Conservation (phyloP, 176 grass and related monocot genomes). For the Juncus effusus region DNA sequence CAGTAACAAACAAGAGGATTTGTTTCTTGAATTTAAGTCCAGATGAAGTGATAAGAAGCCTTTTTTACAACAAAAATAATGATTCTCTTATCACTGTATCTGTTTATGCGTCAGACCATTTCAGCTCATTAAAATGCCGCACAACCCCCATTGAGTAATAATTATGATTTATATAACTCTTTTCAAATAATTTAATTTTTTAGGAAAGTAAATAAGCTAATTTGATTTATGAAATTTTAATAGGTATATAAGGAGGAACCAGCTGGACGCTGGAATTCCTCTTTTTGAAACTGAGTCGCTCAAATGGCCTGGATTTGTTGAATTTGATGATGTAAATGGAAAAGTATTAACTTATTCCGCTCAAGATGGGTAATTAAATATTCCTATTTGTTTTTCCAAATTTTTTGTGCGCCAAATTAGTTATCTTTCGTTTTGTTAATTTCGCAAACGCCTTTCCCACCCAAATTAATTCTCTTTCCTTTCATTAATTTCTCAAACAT, state of each 20-base stretch:
- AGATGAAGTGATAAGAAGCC: conserved; percentile 97
- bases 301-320: conserved; percentile 96
- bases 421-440: too few relatives aligned
- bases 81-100: conserved; percentile 99
- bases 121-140: conserved; percentile 98
- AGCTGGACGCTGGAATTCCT: conserved; percentile 77
- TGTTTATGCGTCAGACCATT: conserved; percentile 94
- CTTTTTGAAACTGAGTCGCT: conserved; percentile 88
- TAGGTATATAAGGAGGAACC: conserved; percentile 89
- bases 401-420: too few relatives aligned
- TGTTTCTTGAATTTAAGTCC: conserved; percentile 92
- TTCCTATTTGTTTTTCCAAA: not conserved
- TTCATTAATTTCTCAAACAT: not conserved
- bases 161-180: conserved; percentile 5
- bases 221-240: conserved; percentile 22
- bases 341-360: conserved; percentile 94
- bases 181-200: conserved; percentile 11
- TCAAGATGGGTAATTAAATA: conserved; percentile 59
- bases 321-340: conserved; percentile 97
- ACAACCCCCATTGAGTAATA: conserved; percentile 94
- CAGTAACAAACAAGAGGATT: conserved; percentile 88
- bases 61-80: conserved; percentile 99
- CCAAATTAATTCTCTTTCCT: too few relatives aligned
- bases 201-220: not conserved
- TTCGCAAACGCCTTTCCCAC: too few relatives aligned